Evolutionary conservation across 2,329 filamentous ascomycete genomes (phyloP).

Genomic region (Arthrobotrys iridis): DNA sequence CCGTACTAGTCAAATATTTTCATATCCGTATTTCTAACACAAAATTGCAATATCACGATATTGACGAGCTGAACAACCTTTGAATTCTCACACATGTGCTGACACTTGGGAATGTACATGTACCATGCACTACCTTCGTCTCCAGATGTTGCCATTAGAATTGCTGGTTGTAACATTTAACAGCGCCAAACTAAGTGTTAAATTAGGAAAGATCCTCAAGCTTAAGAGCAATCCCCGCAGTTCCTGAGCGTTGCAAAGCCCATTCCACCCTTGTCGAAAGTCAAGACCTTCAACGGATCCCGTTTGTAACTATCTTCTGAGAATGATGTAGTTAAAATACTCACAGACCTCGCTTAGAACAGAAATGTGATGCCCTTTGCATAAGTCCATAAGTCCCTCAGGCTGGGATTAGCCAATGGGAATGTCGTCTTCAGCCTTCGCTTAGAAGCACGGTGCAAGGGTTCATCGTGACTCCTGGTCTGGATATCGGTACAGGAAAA

Average conservation of each 20-base stretch:
- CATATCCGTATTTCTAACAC: background rate
- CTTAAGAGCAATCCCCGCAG: conserved; percentile 1
- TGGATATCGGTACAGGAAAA: too few species aligned
- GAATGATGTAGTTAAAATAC: conserved; percentile 14
- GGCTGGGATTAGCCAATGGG: conserved; percentile 5
- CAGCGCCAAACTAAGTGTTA: background rate
- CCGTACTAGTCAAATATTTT: background rate
- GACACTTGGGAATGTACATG: too few species aligned
- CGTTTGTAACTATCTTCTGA: too few species aligned
- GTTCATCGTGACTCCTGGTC: background rate
- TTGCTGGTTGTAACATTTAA: background rate
- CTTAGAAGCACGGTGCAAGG: conserved; percentile 22
- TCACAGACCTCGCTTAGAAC: conserved; percentile 45
- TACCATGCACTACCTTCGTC: too few species aligned
- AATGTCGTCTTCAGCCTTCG: conserved; percentile 20
- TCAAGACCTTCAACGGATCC: too few species aligned
- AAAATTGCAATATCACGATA: too few species aligned
- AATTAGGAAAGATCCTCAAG: conserved; percentile 15
- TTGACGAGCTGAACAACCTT: too few species aligned
- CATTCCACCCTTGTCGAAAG: too few species aligned
- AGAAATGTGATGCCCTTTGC: conserved; percentile 10
- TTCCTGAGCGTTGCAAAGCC: too few species aligned
- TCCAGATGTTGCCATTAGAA: background rate
- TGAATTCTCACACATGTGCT: too few species aligned
- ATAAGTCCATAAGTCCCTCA: conserved; percentile 24